Evolutionary conservation across 352 stramenopile genomes (phyloP).

Genomic region (Lagenidium sp.): DNA sequence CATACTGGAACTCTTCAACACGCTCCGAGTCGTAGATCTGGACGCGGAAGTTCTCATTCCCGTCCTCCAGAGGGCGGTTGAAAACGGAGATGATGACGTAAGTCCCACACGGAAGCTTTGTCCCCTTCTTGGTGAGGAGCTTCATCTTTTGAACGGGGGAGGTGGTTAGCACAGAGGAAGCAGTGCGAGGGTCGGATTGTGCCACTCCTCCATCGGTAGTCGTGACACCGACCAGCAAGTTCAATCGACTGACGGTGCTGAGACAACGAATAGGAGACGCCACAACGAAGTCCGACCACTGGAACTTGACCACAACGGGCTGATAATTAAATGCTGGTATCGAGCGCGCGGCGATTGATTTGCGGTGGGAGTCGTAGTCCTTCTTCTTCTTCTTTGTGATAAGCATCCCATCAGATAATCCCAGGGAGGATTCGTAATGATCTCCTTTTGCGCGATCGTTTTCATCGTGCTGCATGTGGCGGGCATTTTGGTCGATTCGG

Average conservation of each 20-base stretch:
- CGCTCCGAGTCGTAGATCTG: conserved; percentile 66
- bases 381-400: conserved; percentile 53
- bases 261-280: conserved; percentile 31
- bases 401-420: conserved; percentile 28
- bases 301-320: conserved; percentile 51
- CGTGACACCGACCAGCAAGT: background rate
- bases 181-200: background rate
- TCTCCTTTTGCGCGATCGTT: conserved; percentile 6
- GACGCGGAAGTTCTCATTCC: conserved; percentile 59
- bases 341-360: conserved; percentile 41
- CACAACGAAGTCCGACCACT: conserved; percentile 70
- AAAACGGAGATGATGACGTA: conserved; percentile 68
- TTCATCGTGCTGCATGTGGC: conserved; percentile 41
- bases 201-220: too few relatives aligned
- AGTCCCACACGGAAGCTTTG: conserved; percentile 39
- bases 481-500: conserved; percentile 31
- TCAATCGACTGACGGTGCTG: conserved; percentile 9
- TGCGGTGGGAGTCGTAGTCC: conserved; percentile 46
- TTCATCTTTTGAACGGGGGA: conserved; percentile 46
- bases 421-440: too few relatives aligned
- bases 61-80: conserved; percentile 53
- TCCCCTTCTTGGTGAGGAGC: conserved; percentile 43
- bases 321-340: conserved; percentile 66
- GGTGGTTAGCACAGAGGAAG: conserved; percentile 8
- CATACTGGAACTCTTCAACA: conserved; percentile 70